These are phyloP conservation scores for Dendrobium officinale DNA, from an alignment of 106 monocot species.

Conservation along the genomic window DNA sequence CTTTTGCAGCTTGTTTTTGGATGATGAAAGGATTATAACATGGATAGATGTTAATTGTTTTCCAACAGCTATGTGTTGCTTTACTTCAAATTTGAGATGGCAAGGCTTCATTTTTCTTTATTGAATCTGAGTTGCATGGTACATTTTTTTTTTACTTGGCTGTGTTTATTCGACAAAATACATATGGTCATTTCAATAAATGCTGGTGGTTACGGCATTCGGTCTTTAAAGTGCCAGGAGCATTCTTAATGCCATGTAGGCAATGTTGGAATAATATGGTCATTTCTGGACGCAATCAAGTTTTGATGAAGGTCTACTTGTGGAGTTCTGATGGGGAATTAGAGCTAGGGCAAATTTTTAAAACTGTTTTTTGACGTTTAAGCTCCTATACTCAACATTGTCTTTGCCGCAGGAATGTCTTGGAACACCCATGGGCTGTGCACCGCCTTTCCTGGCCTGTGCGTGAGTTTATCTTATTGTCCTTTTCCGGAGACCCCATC, in stretches of 20 bases:
- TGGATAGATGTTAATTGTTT: neutral
- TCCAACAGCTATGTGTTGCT: neutral
- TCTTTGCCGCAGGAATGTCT: constrained; percentile 95
- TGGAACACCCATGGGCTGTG: constrained; percentile 58
- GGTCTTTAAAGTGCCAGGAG: neutral
- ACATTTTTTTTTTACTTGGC: neutral
- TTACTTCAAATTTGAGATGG: neutral
- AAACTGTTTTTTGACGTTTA: constrained; percentile 32
- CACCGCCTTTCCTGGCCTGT: constrained; percentile 52
- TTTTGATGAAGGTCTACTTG: constrained; percentile 12
- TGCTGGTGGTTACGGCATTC: neutral
- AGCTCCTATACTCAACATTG: constrained; percentile 65
- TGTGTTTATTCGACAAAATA: neutral
- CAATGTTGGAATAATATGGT: neutral
- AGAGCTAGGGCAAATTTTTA: constrained; percentile 22
- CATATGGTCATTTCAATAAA: neutral
- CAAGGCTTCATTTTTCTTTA: neutral
- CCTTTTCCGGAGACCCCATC: constrained; percentile 43
- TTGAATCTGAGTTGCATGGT: neutral
- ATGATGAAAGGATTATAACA: neutral
- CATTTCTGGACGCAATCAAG: constrained; percentile 9
- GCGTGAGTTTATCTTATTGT: constrained; percentile 48
- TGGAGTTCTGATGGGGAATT: constrained; percentile 22
- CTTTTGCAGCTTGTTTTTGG: too few relatives aligned
- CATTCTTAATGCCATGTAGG: neutral